Evolutionary conservation across 148 eudicot genomes (phyloP), one percentile per base, ranked within the genome.

Genomic region (Euryodendron excelsum): DNA sequence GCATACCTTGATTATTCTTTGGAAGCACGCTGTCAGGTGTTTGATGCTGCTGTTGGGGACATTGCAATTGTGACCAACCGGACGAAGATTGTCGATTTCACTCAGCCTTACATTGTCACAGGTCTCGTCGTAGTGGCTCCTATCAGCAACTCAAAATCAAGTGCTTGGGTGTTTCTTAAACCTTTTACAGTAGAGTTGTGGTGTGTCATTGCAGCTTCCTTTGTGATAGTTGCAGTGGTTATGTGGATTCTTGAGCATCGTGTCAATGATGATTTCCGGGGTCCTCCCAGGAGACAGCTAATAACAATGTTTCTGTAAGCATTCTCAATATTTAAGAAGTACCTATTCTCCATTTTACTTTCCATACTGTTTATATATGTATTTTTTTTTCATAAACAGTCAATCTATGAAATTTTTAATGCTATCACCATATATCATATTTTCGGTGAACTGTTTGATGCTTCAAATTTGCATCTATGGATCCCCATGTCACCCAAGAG

Each of bases 181-280:
- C 90, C 90, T 7, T 88, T 88, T 71, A 83, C 88, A 20, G 44
- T 60, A 65, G 62, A 81, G 69, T 77, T 88, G 87, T 88, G 90
- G 90, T 37, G 77, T 31, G 90, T 79, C 65, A 86, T 81, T 65
- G 88, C 75, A 41, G 69, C 65, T 47, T 82, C 74, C 56, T 88
- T 86, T 77, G 70, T 88, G 9, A 33, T 86, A 17, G 74, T 88
- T 47, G 90, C 81, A 37, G 71, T 72, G 3, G 90, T 88, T 69
- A 78, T 88, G 50, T 88, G 90, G 90, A 84, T 88, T 17, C 82
- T 88, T 36, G 90, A 88, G 79, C 90, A 88, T 74, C 84, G 90
- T 15, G 63, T 88, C 5, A 88, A 88, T 33, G 78, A 76, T 73
- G 90, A 85, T 10, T 87, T 87, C 28, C 88, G 90, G 47, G 90